These are phyloP conservation scores for Pseudopithomyces maydicus DNA, from an alignment of 2,329 filamentous ascomycete genomes.

Conservation along the genomic window DNA sequence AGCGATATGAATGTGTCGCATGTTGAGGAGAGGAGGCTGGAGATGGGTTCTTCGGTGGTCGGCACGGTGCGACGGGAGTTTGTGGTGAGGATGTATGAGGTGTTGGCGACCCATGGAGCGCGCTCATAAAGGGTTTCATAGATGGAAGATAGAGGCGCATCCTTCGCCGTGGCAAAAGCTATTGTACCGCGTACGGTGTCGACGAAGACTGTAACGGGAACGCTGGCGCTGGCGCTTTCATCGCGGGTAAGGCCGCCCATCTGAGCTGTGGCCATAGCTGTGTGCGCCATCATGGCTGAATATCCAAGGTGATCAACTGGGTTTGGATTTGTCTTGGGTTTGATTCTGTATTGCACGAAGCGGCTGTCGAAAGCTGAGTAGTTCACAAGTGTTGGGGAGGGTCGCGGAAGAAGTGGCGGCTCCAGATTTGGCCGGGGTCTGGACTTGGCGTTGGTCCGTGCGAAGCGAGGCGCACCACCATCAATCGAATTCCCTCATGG, in stretches of 20 bases:
- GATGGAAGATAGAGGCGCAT: slow-evolving; percentile 73
- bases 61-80: slow-evolving; percentile 74
- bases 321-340: too few relatives aligned
- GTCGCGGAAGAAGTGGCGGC: not conserved
- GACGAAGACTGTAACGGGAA: slow-evolving; percentile 66
- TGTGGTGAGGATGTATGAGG: slow-evolving; percentile 79
- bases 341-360: not conserved
- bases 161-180: slow-evolving; percentile 73
- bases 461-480: slow-evolving; percentile 1
- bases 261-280: slow-evolving; percentile 35
- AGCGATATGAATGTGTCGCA: slow-evolving; percentile 78
- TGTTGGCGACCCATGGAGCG: slow-evolving; percentile 60
- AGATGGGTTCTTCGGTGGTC: slow-evolving; percentile 61
- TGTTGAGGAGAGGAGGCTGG: slow-evolving; percentile 62
- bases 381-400: not conserved
- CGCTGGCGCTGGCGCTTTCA: slow-evolving; percentile 58
- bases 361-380: not conserved
- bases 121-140: slow-evolving; percentile 65
- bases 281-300: slow-evolving; percentile 26
- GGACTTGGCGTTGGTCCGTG: not conserved
- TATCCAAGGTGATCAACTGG: not conserved
- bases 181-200: slow-evolving; percentile 83
- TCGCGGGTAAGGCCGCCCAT: slow-evolving; percentile 83
- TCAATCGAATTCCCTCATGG: not conserved
- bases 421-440: not conserved